Percentiles rank a stretch among this genome's conserved stretches.
Conservation (phyloP, 2,329 filamentous ascomycete genomes). For the Trichophyton verrucosum region DNA sequence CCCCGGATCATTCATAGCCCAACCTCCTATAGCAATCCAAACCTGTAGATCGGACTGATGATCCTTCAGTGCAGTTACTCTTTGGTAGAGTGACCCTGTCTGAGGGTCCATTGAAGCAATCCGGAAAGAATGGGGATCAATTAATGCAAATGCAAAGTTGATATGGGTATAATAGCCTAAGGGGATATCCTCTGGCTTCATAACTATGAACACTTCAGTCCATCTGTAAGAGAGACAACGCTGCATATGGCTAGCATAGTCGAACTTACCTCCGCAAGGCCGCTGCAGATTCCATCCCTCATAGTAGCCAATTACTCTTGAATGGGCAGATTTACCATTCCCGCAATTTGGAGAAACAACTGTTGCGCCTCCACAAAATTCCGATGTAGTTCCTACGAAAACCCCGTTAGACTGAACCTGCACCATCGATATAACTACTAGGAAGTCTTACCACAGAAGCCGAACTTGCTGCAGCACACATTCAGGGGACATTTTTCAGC, state of each 20-base stretch:
- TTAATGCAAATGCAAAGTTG: conserved; percentile 22
- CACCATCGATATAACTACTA: not conserved
- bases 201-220: not conserved
- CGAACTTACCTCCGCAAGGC: conserved; percentile 17
- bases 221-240: not conserved
- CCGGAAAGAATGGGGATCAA: conserved; percentile 13
- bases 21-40: conserved; percentile 31
- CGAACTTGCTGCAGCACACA: conserved; percentile 26
- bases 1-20: conserved; percentile 27
- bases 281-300: conserved; percentile 20
- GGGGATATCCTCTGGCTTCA: conserved; percentile 10
- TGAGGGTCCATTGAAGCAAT: conserved; percentile 18
- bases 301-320: conserved; percentile 22
- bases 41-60: conserved; percentile 2
- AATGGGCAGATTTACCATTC: not conserved
- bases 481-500: conserved; percentile 23
- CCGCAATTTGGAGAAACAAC: not conserved
- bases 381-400: not conserved
- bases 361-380: not conserved
- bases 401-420: not conserved
- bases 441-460: conserved; percentile 20
- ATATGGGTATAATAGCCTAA: conserved; percentile 13
- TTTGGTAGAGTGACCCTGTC: conserved; percentile 14
- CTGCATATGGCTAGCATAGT: not conserved
- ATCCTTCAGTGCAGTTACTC: conserved; percentile 3